Evolutionary conservation across 1,139 yeast species (phyloP).

Genomic region (Saccharomyces hybrid): DNA sequence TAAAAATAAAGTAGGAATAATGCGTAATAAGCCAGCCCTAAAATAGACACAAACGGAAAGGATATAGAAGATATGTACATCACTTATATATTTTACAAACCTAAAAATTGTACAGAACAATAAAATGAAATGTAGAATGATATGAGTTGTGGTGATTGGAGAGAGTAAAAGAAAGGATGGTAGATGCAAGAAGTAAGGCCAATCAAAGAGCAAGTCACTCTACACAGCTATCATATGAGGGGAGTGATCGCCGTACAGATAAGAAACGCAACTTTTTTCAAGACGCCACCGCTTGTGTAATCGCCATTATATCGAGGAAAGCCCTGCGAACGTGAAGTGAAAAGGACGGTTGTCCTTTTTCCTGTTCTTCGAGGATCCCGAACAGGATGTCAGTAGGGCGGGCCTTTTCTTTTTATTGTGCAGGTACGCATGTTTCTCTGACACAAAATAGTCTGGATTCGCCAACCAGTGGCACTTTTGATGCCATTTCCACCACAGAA

Average conservation of each 20-base stretch:
- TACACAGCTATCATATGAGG: background rate
- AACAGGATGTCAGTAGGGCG: background rate
- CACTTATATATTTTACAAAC: background rate
- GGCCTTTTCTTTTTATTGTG: background rate
- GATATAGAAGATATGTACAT: background rate
- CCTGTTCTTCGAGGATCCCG: background rate
- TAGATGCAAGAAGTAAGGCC: background rate
- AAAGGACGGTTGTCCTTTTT: background rate
- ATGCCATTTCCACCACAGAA: background rate
- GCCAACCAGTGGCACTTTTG: background rate
- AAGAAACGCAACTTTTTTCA: background rate
- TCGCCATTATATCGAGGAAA: background rate
- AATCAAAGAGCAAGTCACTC: background rate
- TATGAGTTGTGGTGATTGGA: background rate
- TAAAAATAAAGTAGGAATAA: background rate
- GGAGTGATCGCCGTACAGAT: background rate
- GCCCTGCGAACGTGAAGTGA: background rate
- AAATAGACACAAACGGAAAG: background rate
- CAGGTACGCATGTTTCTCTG: background rate
- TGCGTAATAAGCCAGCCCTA: background rate
- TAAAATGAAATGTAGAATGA: background rate
- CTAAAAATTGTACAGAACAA: background rate
- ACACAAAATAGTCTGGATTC: background rate
- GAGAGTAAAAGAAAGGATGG: background rate
- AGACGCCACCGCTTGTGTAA: background rate